phyloP scores from a whole-genome alignment of 2,329 filamentous ascomycete species.

The Botrytis squamosa region DNA sequence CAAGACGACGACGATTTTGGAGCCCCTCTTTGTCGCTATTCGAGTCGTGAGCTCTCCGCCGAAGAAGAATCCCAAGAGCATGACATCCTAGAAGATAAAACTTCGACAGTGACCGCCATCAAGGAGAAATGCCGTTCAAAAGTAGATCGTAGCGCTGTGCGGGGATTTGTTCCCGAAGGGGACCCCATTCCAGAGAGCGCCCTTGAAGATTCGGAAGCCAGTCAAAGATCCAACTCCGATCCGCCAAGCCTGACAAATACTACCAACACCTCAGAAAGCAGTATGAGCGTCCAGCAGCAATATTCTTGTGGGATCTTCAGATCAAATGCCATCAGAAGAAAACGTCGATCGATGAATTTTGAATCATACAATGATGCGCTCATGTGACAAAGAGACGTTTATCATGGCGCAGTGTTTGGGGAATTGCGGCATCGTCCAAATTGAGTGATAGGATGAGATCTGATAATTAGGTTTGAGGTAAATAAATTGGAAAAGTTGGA shows the following conservation, averaged over 20 bases:
- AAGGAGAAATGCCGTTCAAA: neutral
- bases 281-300: neutral
- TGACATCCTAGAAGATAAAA: neutral
- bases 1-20: neutral
- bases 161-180: neutral
- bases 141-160: neutral
- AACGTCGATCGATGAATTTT: neutral
- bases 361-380: neutral
- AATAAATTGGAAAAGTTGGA: neutral
- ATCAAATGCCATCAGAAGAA: neutral
- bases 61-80: neutral
- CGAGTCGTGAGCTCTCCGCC: neutral
- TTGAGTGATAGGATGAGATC: neutral
- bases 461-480: neutral
- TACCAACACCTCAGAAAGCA: neutral
- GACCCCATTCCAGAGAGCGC: neutral
- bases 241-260: neutral
- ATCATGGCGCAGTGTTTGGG: neutral
- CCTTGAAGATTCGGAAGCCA: neutral
- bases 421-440: neutral
- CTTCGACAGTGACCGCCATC: rapidly evolving
- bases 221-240: neutral
- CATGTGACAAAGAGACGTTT: neutral
- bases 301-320: neutral
- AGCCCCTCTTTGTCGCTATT: neutral